Evolutionary conservation across 176 grass and related monocot genomes (phyloP).

Genomic region (Oryza nivara): DNA sequence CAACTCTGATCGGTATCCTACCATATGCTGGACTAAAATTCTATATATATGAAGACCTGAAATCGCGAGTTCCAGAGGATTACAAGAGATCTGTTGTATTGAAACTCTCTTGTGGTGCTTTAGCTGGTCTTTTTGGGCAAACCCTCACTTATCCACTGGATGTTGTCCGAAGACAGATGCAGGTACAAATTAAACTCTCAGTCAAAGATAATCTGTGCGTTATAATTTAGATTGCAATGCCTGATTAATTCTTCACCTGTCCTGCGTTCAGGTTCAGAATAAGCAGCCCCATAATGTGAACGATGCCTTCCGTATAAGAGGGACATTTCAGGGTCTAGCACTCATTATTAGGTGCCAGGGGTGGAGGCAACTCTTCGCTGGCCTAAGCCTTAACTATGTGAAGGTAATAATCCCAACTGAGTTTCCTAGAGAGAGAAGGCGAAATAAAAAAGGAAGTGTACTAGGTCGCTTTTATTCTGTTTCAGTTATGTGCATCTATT

Average conservation of each 20-base stretch:
- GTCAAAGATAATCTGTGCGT: neutral
- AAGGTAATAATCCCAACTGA: slow-evolving; percentile 65
- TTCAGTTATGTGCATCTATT: neutral
- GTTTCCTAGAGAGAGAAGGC: neutral
- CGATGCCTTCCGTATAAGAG: slow-evolving; percentile 57
- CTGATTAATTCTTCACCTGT: slow-evolving; percentile 14
- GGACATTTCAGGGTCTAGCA: slow-evolving; percentile 74
- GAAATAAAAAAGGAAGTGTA: slow-evolving; percentile 8
- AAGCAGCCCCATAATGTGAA: slow-evolving; percentile 53
- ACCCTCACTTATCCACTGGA: slow-evolving; percentile 95
- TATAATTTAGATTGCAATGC: neutral
- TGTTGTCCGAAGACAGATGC: slow-evolving; percentile 98
- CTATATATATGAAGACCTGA: slow-evolving; percentile 95
- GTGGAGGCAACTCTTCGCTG: slow-evolving; percentile 92
- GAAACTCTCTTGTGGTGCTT: slow-evolving; percentile 87
- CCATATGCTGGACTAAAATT: slow-evolving; percentile 98
- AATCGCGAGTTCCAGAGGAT: slow-evolving; percentile 81
- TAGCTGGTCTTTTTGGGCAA: slow-evolving; percentile 97
- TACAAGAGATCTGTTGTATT: slow-evolving; percentile 85
- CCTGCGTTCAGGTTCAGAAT: slow-evolving; percentile 69
- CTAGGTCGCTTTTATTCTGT: slow-evolving; percentile 11
- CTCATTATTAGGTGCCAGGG: slow-evolving; percentile 68
- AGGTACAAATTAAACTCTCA: slow-evolving; percentile 55
- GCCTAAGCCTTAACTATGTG: slow-evolving; percentile 95
- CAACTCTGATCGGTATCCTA: slow-evolving; percentile 90